Conservation (phyloP, 768 basidiomycete genomes). For the Kwoniella botswanensis region DNA sequence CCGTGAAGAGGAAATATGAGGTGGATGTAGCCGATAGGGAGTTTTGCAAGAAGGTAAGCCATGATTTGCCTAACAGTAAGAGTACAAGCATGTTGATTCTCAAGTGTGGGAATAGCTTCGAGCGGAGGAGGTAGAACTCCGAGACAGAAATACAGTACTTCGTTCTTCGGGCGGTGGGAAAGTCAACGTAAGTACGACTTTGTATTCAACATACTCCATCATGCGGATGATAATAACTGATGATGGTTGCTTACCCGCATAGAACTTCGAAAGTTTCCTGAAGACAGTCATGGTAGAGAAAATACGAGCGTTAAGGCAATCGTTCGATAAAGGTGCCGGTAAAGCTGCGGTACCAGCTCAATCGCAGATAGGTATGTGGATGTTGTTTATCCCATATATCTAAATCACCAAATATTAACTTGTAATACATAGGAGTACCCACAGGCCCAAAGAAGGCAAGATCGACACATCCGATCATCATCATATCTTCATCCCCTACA, state of each 20-base stretch:
- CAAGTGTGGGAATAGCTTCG: slow-evolving; percentile 61
- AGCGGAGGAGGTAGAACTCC: slow-evolving; percentile 49
- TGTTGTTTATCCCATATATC: background rate
- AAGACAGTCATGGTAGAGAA: slow-evolving; percentile 72
- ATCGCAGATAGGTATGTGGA: slow-evolving; percentile 11
- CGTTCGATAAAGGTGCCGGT: slow-evolving; percentile 30
- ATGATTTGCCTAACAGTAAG: background rate
- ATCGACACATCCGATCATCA: slow-evolving; percentile 88
- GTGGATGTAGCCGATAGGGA: slow-evolving; percentile 78
- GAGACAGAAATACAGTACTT: slow-evolving; percentile 80
- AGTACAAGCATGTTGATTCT: background rate
- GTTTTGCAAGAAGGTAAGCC: slow-evolving; percentile 79
- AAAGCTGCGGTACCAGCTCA: slow-evolving; percentile 16
- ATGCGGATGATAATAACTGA: too few species aligned
- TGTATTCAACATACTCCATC: background rate
- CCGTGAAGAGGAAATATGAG: slow-evolving; percentile 76
- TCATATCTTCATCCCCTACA: slow-evolving; percentile 94
- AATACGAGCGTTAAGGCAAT: slow-evolving; percentile 70
- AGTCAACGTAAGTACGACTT: slow-evolving; percentile 69
- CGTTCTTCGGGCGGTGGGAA: slow-evolving; percentile 69
- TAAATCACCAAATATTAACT: background rate
- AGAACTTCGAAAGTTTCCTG: slow-evolving; percentile 79
- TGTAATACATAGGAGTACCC: slow-evolving; percentile 10
- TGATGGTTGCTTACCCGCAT: background rate
- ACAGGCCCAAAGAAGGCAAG: slow-evolving; percentile 60